phyloP scores from a whole-genome alignment of 2,329 filamentous ascomycete species.

The Clonostachys chloroleuca region DNA sequence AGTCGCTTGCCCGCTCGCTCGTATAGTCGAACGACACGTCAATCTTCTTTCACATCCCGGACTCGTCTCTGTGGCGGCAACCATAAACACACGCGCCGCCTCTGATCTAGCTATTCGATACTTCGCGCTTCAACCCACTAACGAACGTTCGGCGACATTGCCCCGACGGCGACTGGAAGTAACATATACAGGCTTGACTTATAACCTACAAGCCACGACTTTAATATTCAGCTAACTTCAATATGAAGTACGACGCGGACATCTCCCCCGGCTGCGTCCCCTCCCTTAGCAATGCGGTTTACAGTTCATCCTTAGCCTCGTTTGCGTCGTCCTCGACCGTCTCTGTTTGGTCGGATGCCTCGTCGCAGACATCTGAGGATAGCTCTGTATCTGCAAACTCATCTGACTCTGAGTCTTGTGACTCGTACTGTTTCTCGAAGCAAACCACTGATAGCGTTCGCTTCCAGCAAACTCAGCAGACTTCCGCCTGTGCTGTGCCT shows the following conservation, averaged over 20 bases:
- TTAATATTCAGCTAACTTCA: slow-evolving; percentile 19
- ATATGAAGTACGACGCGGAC: slow-evolving; percentile 54
- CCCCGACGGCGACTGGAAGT: slow-evolving; percentile 52
- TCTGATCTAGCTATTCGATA: slow-evolving; percentile 30
- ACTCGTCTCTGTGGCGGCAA: slow-evolving; percentile 31
- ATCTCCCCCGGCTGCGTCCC: slow-evolving; percentile 47
- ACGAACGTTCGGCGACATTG: slow-evolving; percentile 44
- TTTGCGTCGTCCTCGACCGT: slow-evolving; percentile 72
- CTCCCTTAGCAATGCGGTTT: slow-evolving; percentile 49
- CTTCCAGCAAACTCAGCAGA: slow-evolving; percentile 12
- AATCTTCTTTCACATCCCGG: slow-evolving; percentile 30
- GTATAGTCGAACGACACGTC: slow-evolving; percentile 30
- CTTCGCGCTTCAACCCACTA: slow-evolving; percentile 26
- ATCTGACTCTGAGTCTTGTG: slow-evolving; percentile 7
- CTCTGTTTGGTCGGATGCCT: slow-evolving; percentile 73
- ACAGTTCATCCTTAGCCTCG: slow-evolving; percentile 67
- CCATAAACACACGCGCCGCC: slow-evolving; percentile 24
- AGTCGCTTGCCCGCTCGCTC: slow-evolving; percentile 32
- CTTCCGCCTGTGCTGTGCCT: slow-evolving; percentile 42
- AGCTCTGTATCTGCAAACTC: slow-evolving; percentile 2
- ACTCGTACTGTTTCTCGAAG: slow-evolving; percentile 11
- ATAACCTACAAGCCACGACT: slow-evolving; percentile 13
- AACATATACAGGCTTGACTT: slow-evolving; percentile 16
- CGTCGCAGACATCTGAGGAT: slow-evolving; percentile 52
- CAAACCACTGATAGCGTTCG: slow-evolving; percentile 9